Evolutionary conservation across 1,284 basidiomycete genomes (phyloP).

Genomic region (Cutaneotrichosporon arboriforme): DNA sequence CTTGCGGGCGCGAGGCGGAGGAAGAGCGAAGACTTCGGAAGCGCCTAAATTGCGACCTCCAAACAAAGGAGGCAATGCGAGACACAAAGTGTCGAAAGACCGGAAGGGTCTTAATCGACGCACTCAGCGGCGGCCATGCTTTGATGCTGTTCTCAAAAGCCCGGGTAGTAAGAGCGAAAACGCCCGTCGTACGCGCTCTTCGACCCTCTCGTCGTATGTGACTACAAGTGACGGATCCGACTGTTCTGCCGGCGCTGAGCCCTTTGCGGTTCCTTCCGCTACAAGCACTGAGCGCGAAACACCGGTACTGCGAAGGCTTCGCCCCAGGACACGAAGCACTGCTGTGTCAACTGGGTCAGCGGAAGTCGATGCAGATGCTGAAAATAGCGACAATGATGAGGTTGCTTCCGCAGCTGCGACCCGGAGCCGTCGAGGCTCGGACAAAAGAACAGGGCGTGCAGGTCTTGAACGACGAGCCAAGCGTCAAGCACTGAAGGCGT

Average conservation of each 20-base stretch:
- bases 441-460: neutral
- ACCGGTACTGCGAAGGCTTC: conserved; percentile 54
- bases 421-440: neutral
- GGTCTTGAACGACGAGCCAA: neutral
- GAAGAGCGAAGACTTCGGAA: neutral
- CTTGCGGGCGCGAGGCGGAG: conserved; percentile 14
- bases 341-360: conserved; percentile 24
- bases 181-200: conserved; percentile 20
- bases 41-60: conserved; percentile 1
- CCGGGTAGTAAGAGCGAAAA: conserved; percentile 16
- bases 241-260: neutral
- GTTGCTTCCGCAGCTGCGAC: neutral
- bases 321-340: conserved; percentile 23
- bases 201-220: conserved; percentile 34
- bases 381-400: conserved; percentile 35
- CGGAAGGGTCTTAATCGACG: conserved; percentile 8
- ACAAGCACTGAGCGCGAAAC: conserved; percentile 26
- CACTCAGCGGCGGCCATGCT: conserved; percentile 31
- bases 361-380: conserved; percentile 50
- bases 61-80: conserved; percentile 10
- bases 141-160: conserved; percentile 35
- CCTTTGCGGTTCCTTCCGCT: neutral
- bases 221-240: conserved; percentile 24
- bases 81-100: conserved; percentile 5
- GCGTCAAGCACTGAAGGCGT: neutral